Base-by-base conservation (phyloP, 495 filamentous ascomycete genomes). In the Aspergillus heteromorphus region DNA sequence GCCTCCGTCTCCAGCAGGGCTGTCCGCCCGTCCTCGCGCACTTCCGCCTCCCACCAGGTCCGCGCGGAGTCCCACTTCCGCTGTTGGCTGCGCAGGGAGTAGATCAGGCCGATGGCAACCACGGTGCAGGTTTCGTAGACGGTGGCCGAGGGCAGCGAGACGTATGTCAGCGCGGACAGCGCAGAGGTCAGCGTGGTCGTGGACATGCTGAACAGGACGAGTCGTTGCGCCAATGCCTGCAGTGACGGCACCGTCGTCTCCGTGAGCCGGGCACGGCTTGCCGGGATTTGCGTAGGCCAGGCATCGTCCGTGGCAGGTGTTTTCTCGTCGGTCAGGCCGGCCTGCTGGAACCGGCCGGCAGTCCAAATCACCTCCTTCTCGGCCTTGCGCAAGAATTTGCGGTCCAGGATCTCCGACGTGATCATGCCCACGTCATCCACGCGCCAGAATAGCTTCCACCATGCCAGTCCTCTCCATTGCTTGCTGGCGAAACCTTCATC, bases 371-470 rank as follows among this genome's bases (percentile, higher is more conserved):
- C 73, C 49, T 79, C 81, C 53, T 82, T 84, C 63, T 96, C 92
- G 0, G 91, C 83, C 14, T 79, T 75, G 2, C 78, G 76, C 3
- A 98, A 79, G 69, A 91, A 96, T n/a, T 77, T 76, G 45, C 75
- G 79, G 31, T 82, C 77, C 3, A 97, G 68, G 49, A 96, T 83
- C 55, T 95, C 87, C 2, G 83, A 83, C 1, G 87, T 81, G 43
- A 93, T 82, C 78, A 89, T 85, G 25, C 79, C 77, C 36, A 98
- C 90, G 59, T 97, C 92, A 66, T 97, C 93, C 42, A 89, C 89
- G 11, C 87, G 85, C 90, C 91, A 97, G 63, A 95, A 85, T 11
- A 98, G 82, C 65, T 95, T 95, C 88, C 89, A 97, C 93, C 92
- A 98, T 9, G 80, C 78, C 1, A 96, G 74, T 16, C 82, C 85